phyloP scores from a whole-genome alignment of 306 rosid species.

The Cicer yamashitae region DNA sequence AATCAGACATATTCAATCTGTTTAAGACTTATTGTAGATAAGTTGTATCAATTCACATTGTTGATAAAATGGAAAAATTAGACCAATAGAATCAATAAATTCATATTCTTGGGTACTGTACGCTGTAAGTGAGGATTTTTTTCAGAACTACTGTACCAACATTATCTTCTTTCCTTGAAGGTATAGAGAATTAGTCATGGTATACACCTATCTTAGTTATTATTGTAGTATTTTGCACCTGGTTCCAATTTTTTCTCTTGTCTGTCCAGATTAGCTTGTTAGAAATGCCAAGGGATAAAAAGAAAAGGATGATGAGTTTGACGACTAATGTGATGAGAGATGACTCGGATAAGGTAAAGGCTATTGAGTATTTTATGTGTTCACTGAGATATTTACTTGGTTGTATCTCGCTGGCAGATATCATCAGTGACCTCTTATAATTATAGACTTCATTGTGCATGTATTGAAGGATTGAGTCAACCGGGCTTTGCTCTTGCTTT shows the following conservation, averaged over 20 bases:
- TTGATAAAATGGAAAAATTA: constrained; percentile 19
- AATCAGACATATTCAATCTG: neutral
- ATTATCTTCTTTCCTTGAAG: neutral
- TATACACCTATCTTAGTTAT: neutral
- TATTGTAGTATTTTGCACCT: constrained; percentile 11
- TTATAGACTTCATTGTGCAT: constrained; percentile 21
- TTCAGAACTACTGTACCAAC: neutral
- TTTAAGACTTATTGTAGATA: neutral
- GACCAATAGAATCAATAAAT: neutral
- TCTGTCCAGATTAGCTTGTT: constrained; percentile 77
- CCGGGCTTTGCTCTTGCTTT: constrained; percentile 24
- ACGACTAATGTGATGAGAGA: constrained; percentile 92
- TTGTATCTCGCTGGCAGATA: constrained; percentile 27
- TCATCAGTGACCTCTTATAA: constrained; percentile 22
- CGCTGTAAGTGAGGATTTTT: neutral
- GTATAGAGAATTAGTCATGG: neutral
- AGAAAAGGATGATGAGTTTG: constrained; percentile 72
- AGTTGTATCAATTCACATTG: constrained; percentile 22
- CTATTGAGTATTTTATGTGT: constrained; percentile 21
- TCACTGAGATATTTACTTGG: constrained; percentile 12
- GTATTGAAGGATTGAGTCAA: constrained; percentile 29
- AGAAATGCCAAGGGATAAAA: constrained; percentile 65
- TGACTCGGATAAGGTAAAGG: constrained; percentile 82
- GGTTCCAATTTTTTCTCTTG: constrained; percentile 34
- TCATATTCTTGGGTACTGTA: neutral